A percentile compares a stretch with the other conserved stretches of the same genome.
phyloP scores from a whole-genome alignment of 169 alveolate species.

The Fabrea salina region DNA sequence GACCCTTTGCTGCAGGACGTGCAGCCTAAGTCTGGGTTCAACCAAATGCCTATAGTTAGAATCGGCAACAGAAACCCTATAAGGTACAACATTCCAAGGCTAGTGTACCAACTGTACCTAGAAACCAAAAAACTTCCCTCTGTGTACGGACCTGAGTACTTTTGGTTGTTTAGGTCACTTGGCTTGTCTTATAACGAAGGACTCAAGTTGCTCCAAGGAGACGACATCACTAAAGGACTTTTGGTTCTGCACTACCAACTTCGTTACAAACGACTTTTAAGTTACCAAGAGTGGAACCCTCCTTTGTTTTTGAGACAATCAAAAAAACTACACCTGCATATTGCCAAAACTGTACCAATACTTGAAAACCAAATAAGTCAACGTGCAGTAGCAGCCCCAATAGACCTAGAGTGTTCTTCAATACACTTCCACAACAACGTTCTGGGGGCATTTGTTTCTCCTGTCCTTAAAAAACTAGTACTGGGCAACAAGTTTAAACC shows the following conservation, averaged over 20 bases:
- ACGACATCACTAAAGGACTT: background rate
- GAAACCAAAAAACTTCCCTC: constrained; percentile 19
- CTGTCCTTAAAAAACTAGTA: background rate
- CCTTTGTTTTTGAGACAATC: background rate
- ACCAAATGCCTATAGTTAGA: constrained; percentile 28
- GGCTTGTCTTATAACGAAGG: constrained; percentile 22
- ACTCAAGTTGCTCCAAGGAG: background rate
- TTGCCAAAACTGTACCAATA: background rate
- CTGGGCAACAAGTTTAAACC: background rate
- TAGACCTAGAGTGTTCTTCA: constrained; percentile 37
- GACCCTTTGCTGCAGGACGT: background rate
- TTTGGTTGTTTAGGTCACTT: background rate
- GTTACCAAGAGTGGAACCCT: background rate
- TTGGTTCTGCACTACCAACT: background rate
- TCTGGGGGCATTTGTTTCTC: background rate
- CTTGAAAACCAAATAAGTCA: background rate
- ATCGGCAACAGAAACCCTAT: constrained; percentile 40
- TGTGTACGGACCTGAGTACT: background rate
- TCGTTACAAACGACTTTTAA: background rate
- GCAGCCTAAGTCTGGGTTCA: constrained; percentile 37
- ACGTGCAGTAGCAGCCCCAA: constrained; percentile 30
- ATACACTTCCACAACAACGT: constrained; percentile 9
- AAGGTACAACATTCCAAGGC: background rate
- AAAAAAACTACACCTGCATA: background rate
- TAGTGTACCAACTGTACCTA: background rate